These are phyloP conservation scores for Thermothelomyces thermophilus DNA, from an alignment of 2,329 filamentous ascomycete genomes.

Conservation along the genomic window DNA sequence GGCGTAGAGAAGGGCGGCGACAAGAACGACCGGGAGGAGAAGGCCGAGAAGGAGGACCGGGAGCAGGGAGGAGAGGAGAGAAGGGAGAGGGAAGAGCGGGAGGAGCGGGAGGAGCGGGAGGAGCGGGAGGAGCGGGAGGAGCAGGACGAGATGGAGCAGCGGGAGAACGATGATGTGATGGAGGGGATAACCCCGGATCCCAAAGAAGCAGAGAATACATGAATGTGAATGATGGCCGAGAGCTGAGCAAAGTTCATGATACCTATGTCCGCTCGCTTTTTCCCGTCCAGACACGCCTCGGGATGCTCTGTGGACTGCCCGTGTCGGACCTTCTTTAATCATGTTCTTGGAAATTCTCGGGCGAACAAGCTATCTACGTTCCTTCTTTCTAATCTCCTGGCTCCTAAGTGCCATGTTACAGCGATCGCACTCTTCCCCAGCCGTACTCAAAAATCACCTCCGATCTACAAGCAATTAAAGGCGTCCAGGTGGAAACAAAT, in stretches of 20 bases:
- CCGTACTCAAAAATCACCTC: too few relatives aligned
- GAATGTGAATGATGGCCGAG: not conserved
- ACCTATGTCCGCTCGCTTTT: too few relatives aligned
- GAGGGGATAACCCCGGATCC: slow-evolving; percentile 10
- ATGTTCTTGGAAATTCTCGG: too few relatives aligned
- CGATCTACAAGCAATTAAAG: too few relatives aligned
- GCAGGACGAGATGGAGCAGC: not conserved
- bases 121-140: slow-evolving; percentile 3
- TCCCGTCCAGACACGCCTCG: too few relatives aligned
- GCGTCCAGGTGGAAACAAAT: too few relatives aligned
- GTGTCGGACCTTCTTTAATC: too few relatives aligned
- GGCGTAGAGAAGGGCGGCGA: slow-evolving; percentile 28
- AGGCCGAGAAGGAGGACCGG: slow-evolving; percentile 10
- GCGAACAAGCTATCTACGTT: too few relatives aligned
- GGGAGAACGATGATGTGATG: slow-evolving; percentile 9
- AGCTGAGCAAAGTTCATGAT: not conserved
- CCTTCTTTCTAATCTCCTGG: too few relatives aligned
- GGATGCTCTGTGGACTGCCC: too few relatives aligned
- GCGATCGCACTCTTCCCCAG: too few relatives aligned
- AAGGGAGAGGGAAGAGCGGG: slow-evolving; percentile 15
- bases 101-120: slow-evolving; percentile 10
- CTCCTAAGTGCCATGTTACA: too few relatives aligned
- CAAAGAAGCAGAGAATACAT: not conserved
- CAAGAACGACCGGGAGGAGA: slow-evolving; percentile 22
- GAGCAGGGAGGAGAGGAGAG: slow-evolving; percentile 15